phyloP scores from a whole-genome alignment of 2,329 filamentous ascomycete genomes.

The Neofusicoccum parvum region DNA sequence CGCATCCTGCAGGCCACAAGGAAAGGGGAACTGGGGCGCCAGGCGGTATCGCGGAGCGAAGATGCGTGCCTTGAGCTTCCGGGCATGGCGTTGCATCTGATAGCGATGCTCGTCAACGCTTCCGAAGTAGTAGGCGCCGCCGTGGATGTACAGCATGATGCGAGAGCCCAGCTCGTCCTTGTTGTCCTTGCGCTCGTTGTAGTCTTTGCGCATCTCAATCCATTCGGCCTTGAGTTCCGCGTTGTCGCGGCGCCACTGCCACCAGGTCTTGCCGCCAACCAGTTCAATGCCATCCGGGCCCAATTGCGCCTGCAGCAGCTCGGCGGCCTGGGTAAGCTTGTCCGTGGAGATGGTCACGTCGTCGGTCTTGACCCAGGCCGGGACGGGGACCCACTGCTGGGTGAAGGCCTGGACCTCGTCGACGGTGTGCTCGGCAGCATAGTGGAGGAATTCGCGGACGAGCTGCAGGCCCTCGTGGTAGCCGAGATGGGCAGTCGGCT shows the following conservation, averaged over 20 bases:
- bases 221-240: slow-evolving; percentile 78
- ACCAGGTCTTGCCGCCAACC: slow-evolving; percentile 79
- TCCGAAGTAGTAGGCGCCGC: slow-evolving; percentile 93
- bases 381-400: slow-evolving; percentile 84
- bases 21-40: slow-evolving; percentile 92
- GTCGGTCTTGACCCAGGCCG: slow-evolving; percentile 83
- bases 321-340: slow-evolving; percentile 64
- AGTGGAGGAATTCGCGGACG: slow-evolving; percentile 81
- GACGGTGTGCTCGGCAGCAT: slow-evolving; percentile 84
- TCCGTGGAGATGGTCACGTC: slow-evolving; percentile 65
- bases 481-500: slow-evolving; percentile 86
- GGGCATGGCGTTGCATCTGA: slow-evolving; percentile 92
- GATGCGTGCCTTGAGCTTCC: slow-evolving; percentile 88
- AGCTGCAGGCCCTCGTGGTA: slow-evolving; percentile 92
- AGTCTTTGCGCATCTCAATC: slow-evolving; percentile 92
- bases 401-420: slow-evolving; percentile 94
- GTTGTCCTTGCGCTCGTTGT: slow-evolving; percentile 68
- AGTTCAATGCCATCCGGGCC: slow-evolving; percentile 71
- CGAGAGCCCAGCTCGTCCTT: slow-evolving; percentile 62
- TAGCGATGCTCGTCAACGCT: slow-evolving; percentile 97
- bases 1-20: slow-evolving; percentile 88
- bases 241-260: slow-evolving; percentile 71
- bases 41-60: slow-evolving; percentile 85
- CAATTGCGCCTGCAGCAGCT: slow-evolving; percentile 71
- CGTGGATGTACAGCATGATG: slow-evolving; percentile 92